These are phyloP conservation scores for Tetradesmus lagerheimii DNA, from an alignment of 139 green algal genomes.

Conservation along the genomic window DNA sequence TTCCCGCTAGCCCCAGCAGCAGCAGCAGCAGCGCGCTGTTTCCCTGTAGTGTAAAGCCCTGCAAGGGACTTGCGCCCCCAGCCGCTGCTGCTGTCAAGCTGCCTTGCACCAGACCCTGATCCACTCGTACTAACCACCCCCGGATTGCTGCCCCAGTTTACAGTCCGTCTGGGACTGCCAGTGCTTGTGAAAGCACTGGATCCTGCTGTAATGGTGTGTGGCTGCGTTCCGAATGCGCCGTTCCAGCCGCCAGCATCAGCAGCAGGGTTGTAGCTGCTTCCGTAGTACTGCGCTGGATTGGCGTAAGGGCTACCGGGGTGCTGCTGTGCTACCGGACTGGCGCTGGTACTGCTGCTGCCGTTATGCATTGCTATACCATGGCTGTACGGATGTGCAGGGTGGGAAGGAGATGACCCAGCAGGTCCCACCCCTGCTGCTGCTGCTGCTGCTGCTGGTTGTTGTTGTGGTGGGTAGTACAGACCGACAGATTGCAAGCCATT, in stretches of 20 bases:
- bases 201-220: background rate
- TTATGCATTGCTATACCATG: background rate
- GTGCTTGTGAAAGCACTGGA: background rate
- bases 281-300: background rate
- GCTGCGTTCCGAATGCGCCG: background rate
- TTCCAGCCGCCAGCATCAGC: background rate
- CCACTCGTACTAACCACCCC: slow-evolving; percentile 6
- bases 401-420: background rate
- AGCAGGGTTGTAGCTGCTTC: background rate
- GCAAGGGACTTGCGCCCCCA: slow-evolving; percentile 33
- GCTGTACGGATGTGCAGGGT: background rate
- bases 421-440: background rate
- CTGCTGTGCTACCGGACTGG: background rate
- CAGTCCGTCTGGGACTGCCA: background rate
- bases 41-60: background rate
- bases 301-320: background rate
- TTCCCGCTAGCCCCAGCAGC: background rate
- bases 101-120: background rate
- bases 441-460: background rate
- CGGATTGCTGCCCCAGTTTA: slow-evolving; percentile 5
- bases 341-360: slow-evolving; percentile 18
- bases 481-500: background rate
- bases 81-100: background rate
- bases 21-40: background rate
- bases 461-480: background rate